Percentiles rank a stretch among this genome's conserved stretches.
These are phyloP conservation scores for Leptographium procerum DNA, from an alignment of 2,329 filamentous ascomycete genomes.

Conservation along the genomic window DNA sequence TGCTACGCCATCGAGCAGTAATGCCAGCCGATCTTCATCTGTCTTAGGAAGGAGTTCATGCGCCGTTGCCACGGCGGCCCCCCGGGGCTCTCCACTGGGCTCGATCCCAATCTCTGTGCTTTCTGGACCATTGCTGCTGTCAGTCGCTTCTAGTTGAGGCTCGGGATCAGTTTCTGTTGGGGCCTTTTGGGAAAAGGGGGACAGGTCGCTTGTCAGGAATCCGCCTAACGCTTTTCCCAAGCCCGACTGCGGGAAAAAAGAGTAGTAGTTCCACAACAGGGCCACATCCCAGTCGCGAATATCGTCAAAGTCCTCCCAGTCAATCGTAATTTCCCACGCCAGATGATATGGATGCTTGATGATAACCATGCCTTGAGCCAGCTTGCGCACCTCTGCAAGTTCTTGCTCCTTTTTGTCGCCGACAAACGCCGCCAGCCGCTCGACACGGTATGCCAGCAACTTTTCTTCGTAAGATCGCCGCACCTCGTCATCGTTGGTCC, in stretches of 20 bases:
- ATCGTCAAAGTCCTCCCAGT: slow-evolving; percentile 73
- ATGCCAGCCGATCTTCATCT: slow-evolving; percentile 66
- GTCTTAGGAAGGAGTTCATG: slow-evolving; percentile 38
- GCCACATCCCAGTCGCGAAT: slow-evolving; percentile 67
- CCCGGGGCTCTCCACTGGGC: slow-evolving; percentile 26
- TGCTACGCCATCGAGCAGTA: slow-evolving; percentile 67
- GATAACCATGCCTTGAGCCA: slow-evolving; percentile 88
- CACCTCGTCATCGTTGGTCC: slow-evolving; percentile 76
- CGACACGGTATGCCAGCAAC: slow-evolving; percentile 68
- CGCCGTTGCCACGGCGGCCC: slow-evolving; percentile 14
- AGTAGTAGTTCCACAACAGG: slow-evolving; percentile 69
- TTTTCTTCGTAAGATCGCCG: slow-evolving; percentile 85
- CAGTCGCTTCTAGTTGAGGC: slow-evolving; percentile 9
- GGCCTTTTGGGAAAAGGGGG: slow-evolving; percentile 54
- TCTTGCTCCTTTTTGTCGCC: slow-evolving; percentile 58
- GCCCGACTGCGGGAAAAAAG: slow-evolving; percentile 74
- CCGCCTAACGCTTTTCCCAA: slow-evolving; percentile 71
- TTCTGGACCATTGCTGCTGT: not conserved
- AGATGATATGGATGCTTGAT: slow-evolving; percentile 84
- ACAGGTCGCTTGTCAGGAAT: slow-evolving; percentile 73
- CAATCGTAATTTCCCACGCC: slow-evolving; percentile 82
- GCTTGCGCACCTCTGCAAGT: slow-evolving; percentile 58
- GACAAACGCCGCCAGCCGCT: slow-evolving; percentile 58
- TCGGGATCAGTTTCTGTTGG: slow-evolving; percentile 6
- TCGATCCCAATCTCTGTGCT: slow-evolving; percentile 24